phyloP scores from a whole-genome alignment of 805 yeast genomes.

The Schizosaccharomyces japonicus region DNA sequence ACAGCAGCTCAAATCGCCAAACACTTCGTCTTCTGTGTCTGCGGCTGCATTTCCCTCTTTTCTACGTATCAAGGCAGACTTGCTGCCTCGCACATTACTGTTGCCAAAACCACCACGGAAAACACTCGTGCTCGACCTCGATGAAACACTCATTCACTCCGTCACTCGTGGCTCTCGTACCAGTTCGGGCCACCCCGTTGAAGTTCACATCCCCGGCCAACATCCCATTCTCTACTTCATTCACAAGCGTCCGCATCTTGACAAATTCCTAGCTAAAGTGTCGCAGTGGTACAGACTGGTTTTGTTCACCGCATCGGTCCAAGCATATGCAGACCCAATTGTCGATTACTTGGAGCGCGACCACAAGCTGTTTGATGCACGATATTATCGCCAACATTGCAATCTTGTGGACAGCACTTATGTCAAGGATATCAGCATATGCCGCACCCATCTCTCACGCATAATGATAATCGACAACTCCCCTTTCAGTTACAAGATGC shows the following conservation, averaged over 20 bases:
- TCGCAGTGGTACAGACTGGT: constrained; percentile 72
- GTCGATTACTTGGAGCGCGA: constrained; percentile 73
- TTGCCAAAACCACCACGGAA: constrained; percentile 17
- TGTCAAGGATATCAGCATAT: constrained; percentile 41
- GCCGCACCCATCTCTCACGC: constrained; percentile 35
- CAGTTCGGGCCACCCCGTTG: constrained; percentile 45
- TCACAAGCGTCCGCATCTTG: constrained; percentile 79
- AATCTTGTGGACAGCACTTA: constrained; percentile 56
- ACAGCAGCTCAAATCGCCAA: too few relatives aligned
- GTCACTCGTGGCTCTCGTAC: constrained; percentile 33
- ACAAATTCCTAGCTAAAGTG: constrained; percentile 53
- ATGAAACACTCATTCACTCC: constrained; percentile 86
- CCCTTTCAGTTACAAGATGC: constrained; percentile 65
- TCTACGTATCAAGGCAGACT: too few relatives aligned
- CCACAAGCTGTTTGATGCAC: constrained; percentile 25
- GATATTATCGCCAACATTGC: constrained; percentile 66
- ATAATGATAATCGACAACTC: constrained; percentile 75
- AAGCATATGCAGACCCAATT: constrained; percentile 91
- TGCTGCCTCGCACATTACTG: neutral
- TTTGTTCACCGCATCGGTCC: constrained; percentile 81
- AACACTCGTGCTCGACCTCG: constrained; percentile 66
- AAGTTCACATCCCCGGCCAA: constrained; percentile 40
- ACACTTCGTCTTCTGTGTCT: too few relatives aligned
- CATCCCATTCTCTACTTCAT: constrained; percentile 70
- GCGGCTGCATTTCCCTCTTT: too few relatives aligned